Evolutionary conservation across 768 basidiomycete genomes (phyloP), one percentile per base, ranked within the genome.

Genomic region (Suillus brevipes): DNA sequence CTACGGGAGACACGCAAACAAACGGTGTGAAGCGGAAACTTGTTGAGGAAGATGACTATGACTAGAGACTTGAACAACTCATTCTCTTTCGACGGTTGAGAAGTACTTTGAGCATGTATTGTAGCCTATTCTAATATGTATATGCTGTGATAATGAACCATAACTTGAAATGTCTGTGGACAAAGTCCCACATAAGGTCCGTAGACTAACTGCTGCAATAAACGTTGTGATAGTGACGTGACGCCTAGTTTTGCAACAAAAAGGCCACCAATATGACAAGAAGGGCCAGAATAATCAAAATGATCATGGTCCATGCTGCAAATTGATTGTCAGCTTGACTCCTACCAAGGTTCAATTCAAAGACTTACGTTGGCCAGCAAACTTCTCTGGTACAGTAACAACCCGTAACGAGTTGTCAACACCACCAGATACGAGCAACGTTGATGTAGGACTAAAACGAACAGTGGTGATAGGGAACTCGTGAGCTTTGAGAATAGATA

Each of bases 391-490:
- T 6, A 95, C 85, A n/a, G 80, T 82, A 37, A 96, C 85, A 50
- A 95, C 80, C 36, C 96, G 86, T 23, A 98, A 79, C 2, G 90
- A 87, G 74, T 92, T 95, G 78, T 99, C 97, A 9, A 93, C 91
- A 69, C 95, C 95, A 20, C 92, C 96, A 6, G 94, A 94, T 23
- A 96, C 85, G 4, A 99, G 83, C 14, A 96, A 68, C n/a, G 82
- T 86, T 14, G 90, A 88, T 7, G 87, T 82, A 2, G 95, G 90
- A 73, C 91, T 97, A 82, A 99, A 99, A 65, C 85, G 86, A 63
- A 99, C 78, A 5, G 91, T 88, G 1, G 97, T 99, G 6, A 93
- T 87, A 5, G 97, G 92, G 75, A 99, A 95, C 65, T 96, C 95
- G 76, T 99, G 97, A 0, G 97, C 92, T 77, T 92, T 93, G 64